Percentiles rank a stretch among this genome's conserved stretches.
Conservation (phyloP, 768 basidiomycete genomes). For the Boletus subcaerulescens region DNA sequence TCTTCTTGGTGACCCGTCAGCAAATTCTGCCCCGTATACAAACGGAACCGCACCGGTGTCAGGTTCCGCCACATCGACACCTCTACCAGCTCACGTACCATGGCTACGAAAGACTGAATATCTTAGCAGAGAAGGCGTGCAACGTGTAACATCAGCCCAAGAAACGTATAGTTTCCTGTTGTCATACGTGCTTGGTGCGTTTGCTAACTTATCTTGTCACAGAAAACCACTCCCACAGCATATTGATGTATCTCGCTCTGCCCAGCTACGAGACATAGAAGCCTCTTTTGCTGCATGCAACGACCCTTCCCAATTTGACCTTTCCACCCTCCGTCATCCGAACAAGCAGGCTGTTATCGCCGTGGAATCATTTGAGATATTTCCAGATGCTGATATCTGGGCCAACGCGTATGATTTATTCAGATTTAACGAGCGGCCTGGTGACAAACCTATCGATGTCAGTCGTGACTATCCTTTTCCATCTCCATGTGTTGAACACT, state of each 20-base stretch:
- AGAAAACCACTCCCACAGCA: constrained; percentile 47
- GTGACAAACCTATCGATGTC: constrained; percentile 72
- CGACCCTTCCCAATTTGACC: constrained; percentile 57
- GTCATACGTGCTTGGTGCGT: neutral
- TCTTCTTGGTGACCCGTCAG: constrained; percentile 65
- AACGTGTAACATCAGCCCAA: constrained; percentile 38
- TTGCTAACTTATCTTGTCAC: constrained; percentile 15
- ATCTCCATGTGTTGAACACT: neutral
- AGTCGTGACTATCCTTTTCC: constrained; percentile 18
- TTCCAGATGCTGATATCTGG: constrained; percentile 53
- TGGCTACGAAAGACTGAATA: constrained; percentile 96
- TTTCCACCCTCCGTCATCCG: constrained; percentile 65
- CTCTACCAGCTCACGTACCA: constrained; percentile 62
- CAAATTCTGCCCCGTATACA: constrained; percentile 41
- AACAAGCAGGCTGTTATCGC: constrained; percentile 74
- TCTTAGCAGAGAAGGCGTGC: constrained; percentile 60
- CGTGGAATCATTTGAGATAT: constrained; percentile 76
- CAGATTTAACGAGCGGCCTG: constrained; percentile 79
- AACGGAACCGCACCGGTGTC: constrained; percentile 36
- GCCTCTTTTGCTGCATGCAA: constrained; percentile 60
- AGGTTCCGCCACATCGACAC: constrained; percentile 41
- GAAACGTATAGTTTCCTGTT: constrained; percentile 50
- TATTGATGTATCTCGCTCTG: constrained; percentile 71
- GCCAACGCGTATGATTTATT: constrained; percentile 53
- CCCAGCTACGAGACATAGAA: constrained; percentile 78